Evolutionary conservation across 2,329 filamentous ascomycete genomes (phyloP).

Genomic region (Coniochaeta sp.): DNA sequence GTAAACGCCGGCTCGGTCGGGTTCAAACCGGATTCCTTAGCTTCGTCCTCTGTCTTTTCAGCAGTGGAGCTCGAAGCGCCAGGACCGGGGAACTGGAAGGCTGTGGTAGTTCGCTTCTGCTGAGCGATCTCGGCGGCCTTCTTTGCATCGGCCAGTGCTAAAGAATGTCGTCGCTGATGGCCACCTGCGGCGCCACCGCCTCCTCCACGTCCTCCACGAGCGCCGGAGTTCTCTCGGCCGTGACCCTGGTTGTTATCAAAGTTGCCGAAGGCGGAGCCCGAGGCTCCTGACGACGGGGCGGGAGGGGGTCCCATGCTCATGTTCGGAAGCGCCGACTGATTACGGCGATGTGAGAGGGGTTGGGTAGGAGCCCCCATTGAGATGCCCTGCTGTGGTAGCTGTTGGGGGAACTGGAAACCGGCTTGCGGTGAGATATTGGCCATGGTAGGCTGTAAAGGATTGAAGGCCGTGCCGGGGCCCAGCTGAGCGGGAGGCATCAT

Average conservation of each 20-base stretch:
- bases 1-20: conserved; percentile 30
- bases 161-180: conserved; percentile 88
- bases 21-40: conserved; percentile 25
- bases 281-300: conserved; percentile 84
- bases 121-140: conserved; percentile 95
- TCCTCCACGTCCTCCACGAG: conserved; percentile 66
- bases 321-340: conserved; percentile 92
- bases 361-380: conserved; percentile 71
- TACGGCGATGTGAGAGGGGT: conserved; percentile 84
- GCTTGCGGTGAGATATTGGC: conserved; percentile 70
- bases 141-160: conserved; percentile 91
- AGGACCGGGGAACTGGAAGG: conserved; percentile 88
- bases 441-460: conserved; percentile 73
- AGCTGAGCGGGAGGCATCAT: conserved; percentile 86
- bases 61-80: conserved; percentile 51
- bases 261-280: conserved; percentile 71
- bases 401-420: conserved; percentile 83
- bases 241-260: conserved; percentile 58
- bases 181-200: conserved; percentile 62
- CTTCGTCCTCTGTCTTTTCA: conserved; percentile 50
- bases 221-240: conserved; percentile 59
- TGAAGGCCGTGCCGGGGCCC: conserved; percentile 62
- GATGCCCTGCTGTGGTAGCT: conserved; percentile 65
- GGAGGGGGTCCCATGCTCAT: conserved; percentile 84
- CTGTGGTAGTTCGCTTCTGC: conserved; percentile 89